phyloP scores from a whole-genome alignment of 1,139 yeast genomes.

The Lodderomyces elongisporus region DNA sequence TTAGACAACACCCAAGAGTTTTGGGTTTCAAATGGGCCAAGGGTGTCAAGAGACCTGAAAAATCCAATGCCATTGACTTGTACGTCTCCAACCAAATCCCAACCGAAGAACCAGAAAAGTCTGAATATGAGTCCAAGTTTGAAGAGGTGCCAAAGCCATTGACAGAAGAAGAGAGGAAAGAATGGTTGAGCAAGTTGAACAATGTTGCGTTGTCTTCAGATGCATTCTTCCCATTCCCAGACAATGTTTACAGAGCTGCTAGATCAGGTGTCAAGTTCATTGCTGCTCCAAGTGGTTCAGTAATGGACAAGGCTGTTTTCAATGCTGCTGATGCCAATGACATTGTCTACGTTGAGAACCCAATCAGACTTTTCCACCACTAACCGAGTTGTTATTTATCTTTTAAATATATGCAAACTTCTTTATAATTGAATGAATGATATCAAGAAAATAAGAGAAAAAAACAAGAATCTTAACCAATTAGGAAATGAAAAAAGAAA shows the following conservation, averaged over 20 bases:
- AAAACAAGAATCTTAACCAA: no score
- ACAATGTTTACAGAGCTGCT: slow-evolving; percentile 95
- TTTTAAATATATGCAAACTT: no score
- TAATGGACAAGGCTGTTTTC: slow-evolving; percentile 94
- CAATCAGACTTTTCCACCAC: slow-evolving; percentile 97
- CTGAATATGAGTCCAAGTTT: slow-evolving; percentile 88
- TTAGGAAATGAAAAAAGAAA: background rate
- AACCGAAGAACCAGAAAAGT: slow-evolving; percentile 83
- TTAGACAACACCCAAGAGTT: slow-evolving; percentile 95
- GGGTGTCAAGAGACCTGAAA: slow-evolving; percentile 98
- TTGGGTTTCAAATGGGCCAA: slow-evolving; percentile 93
- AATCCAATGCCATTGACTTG: slow-evolving; percentile 94
- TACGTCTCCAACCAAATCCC: slow-evolving; percentile 91
- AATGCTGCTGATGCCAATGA: slow-evolving; percentile 90
- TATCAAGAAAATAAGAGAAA: background rate
- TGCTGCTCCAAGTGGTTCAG: slow-evolving; percentile 97
- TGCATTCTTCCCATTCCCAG: slow-evolving; percentile 99
- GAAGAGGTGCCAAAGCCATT: slow-evolving; percentile 78
- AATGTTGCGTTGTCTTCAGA: slow-evolving; percentile 93
- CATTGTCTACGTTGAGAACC: slow-evolving; percentile 88
- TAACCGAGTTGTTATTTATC: no score
- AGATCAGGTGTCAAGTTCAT: slow-evolving; percentile 92
- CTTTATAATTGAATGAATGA: background rate
- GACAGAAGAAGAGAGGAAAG: slow-evolving; percentile 75
- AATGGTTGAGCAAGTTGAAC: slow-evolving; percentile 74